Conservation (phyloP, 139 green algal genomes). For the Zygnema circumcarinatum region DNA sequence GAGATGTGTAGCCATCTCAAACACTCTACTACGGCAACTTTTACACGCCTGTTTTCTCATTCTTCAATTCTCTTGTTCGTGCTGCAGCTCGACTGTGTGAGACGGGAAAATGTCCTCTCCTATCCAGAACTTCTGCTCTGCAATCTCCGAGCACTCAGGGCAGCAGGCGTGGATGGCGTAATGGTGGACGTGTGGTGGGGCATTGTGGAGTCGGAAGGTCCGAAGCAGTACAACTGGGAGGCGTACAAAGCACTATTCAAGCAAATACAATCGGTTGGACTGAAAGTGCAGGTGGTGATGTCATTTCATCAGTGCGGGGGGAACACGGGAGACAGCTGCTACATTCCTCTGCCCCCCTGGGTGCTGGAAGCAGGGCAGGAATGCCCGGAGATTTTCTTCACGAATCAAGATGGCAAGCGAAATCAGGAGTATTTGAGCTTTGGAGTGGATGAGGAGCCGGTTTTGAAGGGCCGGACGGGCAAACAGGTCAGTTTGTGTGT, state of each 20-base stretch:
- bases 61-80: not conserved
- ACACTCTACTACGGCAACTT: not conserved
- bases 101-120: slow-evolving; percentile 45
- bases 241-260: slow-evolving; percentile 86
- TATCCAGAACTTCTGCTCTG: slow-evolving; percentile 49
- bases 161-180: slow-evolving; percentile 58
- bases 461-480: slow-evolving; percentile 86
- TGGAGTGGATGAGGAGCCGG: slow-evolving; percentile 81
- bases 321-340: slow-evolving; percentile 62
- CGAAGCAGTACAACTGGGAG: slow-evolving; percentile 78
- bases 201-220: slow-evolving; percentile 76
- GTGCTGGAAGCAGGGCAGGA: slow-evolving; percentile 83
- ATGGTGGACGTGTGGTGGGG: slow-evolving; percentile 76
- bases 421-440: slow-evolving; percentile 95
- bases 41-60: not conserved
- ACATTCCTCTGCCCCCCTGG: slow-evolving; percentile 91
- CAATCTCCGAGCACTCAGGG: slow-evolving; percentile 57
- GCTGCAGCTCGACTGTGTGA: slow-evolving; percentile 91
- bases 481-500: slow-evolving; percentile 66
- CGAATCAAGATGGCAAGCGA: slow-evolving; percentile 80
- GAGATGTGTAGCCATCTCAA: not conserved
- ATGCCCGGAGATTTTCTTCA: slow-evolving; percentile 95
- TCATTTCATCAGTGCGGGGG: slow-evolving; percentile 81
- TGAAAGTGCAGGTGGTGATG: slow-evolving; percentile 89
- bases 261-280: slow-evolving; percentile 71